Base-by-base conservation (phyloP, 179 eudicot genomes). In the Vitellaria paradoxa region DNA sequence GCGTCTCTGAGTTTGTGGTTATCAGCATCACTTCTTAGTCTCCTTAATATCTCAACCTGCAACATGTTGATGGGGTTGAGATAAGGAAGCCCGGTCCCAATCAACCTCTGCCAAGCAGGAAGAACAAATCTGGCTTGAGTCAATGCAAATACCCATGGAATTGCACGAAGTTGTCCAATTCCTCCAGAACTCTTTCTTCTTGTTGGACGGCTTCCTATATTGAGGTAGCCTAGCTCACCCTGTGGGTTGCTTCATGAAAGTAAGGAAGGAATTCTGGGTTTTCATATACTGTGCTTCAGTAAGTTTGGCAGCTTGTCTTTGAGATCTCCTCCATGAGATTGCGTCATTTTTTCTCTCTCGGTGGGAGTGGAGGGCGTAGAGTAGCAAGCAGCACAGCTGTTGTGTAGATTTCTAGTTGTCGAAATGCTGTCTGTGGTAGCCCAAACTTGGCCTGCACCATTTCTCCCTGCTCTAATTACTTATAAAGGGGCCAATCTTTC, bases 371-470 rank as follows among this genome's bases (percentile, higher is more conserved):
- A 75, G 98, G 98, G 6, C 91, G 89, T 79, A 92, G 62, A 14
- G 98, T 94, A 45, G 98, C 96, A 4, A 92, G 92, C 10, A 92
- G 88, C 17, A 94, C 98, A 6, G 98, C 98, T 6, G 97, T 94
- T 14, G 96, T 91, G 85, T 92, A 91, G 74, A 92, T 89, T 77
- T 92, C 97, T 74, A 94, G 82, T 75, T 91, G 98, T 2, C 97
- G 86, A 47, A 88, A 86, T 1, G 97, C 97, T 30, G 88, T 88
- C 70, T 91, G 88, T 62, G 96, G 98, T 1, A 90, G 88, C 45
- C 98, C 97, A 61, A 94, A 94, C 82, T 94, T 94, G 23, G 98
- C 97, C 78, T 94, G 96, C 74, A 94, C 97, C 98, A 94, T 94
- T 83, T 94, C 98, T 77, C 98, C 98, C 82, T 92, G 98, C 79